Percentiles rank a stretch among this genome's conserved stretches.
Evolutionary conservation across 2,329 filamentous ascomycete genomes (phyloP).

Genomic region (Coniochaeta prunicola): DNA sequence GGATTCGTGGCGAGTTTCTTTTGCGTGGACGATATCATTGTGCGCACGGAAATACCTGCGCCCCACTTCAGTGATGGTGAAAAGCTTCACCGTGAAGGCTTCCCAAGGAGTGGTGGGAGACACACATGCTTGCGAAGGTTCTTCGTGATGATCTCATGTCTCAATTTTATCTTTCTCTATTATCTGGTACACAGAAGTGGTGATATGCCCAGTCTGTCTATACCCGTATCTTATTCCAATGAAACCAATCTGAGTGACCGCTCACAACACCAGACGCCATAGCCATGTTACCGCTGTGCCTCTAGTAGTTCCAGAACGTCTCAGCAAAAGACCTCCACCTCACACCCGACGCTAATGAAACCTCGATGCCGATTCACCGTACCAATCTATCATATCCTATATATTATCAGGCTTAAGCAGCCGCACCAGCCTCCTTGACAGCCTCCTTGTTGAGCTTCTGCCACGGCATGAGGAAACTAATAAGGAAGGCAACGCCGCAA

Average conservation of each 20-base stretch:
- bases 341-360: not conserved
- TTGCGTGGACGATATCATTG: no score
- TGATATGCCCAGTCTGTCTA: not conserved
- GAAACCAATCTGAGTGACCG: not conserved
- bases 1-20: no score
- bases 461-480: conserved; percentile 20
- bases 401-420: not conserved
- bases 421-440: conserved; percentile 1
- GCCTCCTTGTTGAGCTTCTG: conserved; percentile 11
- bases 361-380: not conserved
- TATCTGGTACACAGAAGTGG: not conserved
- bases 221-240: not conserved
- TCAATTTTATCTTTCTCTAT: not conserved
- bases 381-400: not conserved
- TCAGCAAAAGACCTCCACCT: not conserved
- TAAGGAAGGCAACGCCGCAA: conserved; percentile 21
- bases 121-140: not conserved
- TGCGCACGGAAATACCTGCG: no score
- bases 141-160: not conserved
- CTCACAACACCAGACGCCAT: not conserved
- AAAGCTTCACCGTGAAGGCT: no score
- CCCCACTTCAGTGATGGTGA: no score
- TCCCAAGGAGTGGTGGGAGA: not conserved
- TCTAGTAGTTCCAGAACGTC: not conserved
- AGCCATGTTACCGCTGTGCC: not conserved